Base-by-base conservation (phyloP, 2,329 filamentous ascomycete species). In the Cladophialophora chaetospira region DNA sequence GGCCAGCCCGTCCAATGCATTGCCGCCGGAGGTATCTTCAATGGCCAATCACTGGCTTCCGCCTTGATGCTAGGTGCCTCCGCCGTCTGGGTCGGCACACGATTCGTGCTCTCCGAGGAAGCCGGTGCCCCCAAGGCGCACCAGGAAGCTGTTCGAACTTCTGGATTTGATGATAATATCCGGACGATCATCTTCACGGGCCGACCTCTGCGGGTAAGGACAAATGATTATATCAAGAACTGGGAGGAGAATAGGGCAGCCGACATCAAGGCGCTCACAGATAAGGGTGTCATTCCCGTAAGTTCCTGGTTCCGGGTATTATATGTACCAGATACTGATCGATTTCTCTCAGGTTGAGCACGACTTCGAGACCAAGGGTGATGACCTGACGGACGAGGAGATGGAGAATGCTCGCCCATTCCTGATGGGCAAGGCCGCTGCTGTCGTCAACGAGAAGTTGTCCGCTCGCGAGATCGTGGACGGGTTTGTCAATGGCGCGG, bases 111-210 rank as follows among this genome's bases (percentile, higher is more conserved):
- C 60, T 87, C 86, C 54, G 89, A 97, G 66, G 94, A 99, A 81
- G 94, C 94, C 55, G 93, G 94, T 70, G 94, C 94, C 9, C 90
- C 94, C 66, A 87, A 91, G 75, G 84, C 89, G 44, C 93, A 99
- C 82, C 94, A 97, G 79, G 93, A 99, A 71, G 91, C 93, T 60
- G 94, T 99, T 66, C 85, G 86, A 70, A 97, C 93, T 40, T 85
- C 94, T 50, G 85, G 89, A 66, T 96, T 94, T 73, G 91, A 97
- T 76, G 94, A 99, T 77, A 99, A 96, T 70, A 79, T 97, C 72
- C 89, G 91, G 72, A 99, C 94, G 47, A 90, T 97, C 74, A 99
- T 99, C 79, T 99, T 97, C 83, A 99, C 94, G 72, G 94, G 94
- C 54, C 89, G 94, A 57, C 94, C 94, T 31, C 82, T 99, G 71